Evolutionary conservation across 169 alveolate species (phyloP).

Genomic region (Eimeria acervulina): DNA sequence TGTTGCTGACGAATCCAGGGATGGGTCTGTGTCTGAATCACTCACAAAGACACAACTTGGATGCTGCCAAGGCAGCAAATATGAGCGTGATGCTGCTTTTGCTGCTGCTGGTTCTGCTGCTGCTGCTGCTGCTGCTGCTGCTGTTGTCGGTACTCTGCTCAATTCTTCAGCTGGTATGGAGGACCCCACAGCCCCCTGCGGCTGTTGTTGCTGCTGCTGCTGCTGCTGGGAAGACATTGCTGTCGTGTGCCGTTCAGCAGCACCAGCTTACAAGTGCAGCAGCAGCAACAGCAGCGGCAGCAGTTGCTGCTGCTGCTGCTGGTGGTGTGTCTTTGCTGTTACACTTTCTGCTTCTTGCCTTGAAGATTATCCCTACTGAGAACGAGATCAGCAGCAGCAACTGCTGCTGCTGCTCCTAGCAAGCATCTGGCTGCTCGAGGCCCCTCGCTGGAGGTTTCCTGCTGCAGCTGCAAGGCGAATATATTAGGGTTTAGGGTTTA

Average conservation of each 20-base stretch:
- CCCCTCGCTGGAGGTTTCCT: too few species aligned
- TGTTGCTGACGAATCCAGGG: not conserved
- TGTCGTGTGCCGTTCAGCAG: not conserved
- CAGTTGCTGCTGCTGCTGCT: not conserved
- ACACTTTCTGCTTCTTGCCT: not conserved
- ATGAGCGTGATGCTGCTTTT: not conserved
- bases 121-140: not conserved
- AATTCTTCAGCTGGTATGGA: not conserved
- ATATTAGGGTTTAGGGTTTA: too few species aligned
- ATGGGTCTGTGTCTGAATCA: not conserved
- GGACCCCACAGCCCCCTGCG: not conserved
- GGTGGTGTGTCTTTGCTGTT: not conserved
- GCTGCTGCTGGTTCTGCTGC: not conserved
- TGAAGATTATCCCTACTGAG: too few species aligned
- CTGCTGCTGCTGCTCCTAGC: too few species aligned
- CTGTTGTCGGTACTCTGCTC: not conserved
- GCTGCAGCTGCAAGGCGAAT: too few species aligned
- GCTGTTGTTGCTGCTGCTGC: constrained; percentile 4
- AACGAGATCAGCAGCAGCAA: too few species aligned
- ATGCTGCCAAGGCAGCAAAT: not conserved
- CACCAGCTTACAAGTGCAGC: not conserved
- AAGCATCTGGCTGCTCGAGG: too few species aligned
- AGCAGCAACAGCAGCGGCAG: not conserved
- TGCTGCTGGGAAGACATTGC: not conserved
- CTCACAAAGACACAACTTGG: not conserved